These are phyloP conservation scores for Lipomyces orientalis DNA, from an alignment of 805 yeast species.

Conservation along the genomic window DNA sequence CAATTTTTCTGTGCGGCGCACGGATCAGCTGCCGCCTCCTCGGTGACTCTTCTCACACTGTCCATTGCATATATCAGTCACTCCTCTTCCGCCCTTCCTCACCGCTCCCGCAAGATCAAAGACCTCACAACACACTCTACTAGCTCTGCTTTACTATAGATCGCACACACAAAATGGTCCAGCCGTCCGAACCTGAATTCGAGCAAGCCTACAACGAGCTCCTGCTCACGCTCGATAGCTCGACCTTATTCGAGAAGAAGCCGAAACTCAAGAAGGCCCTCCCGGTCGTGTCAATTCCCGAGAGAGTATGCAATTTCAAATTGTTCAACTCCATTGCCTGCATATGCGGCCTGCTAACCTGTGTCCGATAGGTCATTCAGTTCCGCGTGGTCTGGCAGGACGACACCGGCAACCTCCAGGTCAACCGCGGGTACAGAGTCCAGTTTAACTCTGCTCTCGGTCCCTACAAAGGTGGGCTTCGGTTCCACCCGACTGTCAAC, in stretches of 20 bases:
- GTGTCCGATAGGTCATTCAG: conserved; percentile 60
- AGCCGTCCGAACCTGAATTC: conserved; percentile 94
- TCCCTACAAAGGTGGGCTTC: conserved; percentile 98
- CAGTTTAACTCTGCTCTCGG: conserved; percentile 98
- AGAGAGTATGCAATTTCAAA: conserved; percentile 56
- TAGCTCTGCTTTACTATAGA: background rate
- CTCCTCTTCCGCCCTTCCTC: background rate
- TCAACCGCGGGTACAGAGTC: conserved; percentile 97
- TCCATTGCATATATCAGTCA: background rate
- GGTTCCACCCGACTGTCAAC: conserved; percentile 97
- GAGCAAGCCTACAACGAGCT: conserved; percentile 98
- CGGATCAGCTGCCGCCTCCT: background rate
- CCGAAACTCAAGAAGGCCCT: conserved; percentile 90
- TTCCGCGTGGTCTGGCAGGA: conserved; percentile 99
- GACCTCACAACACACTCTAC: background rate
- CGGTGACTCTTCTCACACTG: background rate
- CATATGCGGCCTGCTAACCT: background rate
- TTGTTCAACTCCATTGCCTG: background rate
- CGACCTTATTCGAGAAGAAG: conserved; percentile 83
- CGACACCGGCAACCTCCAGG: conserved; percentile 88
- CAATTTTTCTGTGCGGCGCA: background rate
- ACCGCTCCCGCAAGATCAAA: background rate
- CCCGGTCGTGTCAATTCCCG: conserved; percentile 92
- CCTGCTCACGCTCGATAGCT: conserved; percentile 83
- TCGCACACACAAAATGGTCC: conserved; percentile 27